A percentile compares a stretch with the other conserved stretches of the same genome.
Conservation (phyloP, 768 basidiomycete genomes). For the Leccinum disarticulatum region DNA sequence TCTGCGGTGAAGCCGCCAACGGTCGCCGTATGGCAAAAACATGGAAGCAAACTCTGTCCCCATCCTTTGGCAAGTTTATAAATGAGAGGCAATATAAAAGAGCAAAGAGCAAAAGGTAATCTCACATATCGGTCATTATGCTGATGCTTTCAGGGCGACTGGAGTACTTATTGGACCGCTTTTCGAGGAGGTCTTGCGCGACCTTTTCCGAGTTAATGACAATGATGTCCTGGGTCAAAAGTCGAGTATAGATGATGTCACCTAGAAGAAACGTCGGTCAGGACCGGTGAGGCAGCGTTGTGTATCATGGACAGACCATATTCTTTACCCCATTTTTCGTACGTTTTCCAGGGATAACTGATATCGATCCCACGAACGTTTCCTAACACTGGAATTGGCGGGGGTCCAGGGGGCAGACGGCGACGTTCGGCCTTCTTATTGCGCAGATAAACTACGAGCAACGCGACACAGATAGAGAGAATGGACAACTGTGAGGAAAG, state of each 20-base stretch:
- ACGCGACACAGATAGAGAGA: conserved; percentile 10
- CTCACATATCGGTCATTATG: conserved; percentile 22
- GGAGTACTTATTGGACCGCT: conserved; percentile 25
- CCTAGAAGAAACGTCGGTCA: conserved; percentile 13
- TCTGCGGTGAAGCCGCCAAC: not conserved
- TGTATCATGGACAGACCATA: conserved; percentile 16
- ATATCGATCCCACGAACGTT: conserved; percentile 21
- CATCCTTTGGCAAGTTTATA: conserved; percentile 12
- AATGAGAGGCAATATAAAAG: conserved; percentile 9
- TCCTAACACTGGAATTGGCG: conserved; percentile 20
- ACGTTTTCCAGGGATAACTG: conserved; percentile 27
- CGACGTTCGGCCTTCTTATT: conserved; percentile 11
- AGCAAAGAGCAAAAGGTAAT: not conserved
- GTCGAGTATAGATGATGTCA: conserved; percentile 22
- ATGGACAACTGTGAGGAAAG: conserved; percentile 1
- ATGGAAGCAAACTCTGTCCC: conserved; percentile 17
- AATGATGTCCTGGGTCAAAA: conserved; percentile 25
- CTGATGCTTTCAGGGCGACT: conserved; percentile 20
- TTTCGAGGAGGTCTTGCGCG: conserved; percentile 25
- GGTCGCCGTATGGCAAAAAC: not conserved
- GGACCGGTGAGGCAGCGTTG: not conserved
- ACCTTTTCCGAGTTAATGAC: conserved; percentile 28
- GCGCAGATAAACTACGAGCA: conserved; percentile 9
- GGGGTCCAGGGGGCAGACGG: conserved; percentile 24
- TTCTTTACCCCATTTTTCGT: conserved; percentile 17